Conservation (phyloP, 176 grass and related monocot genomes). For the Oryza glaberrima region DNA sequence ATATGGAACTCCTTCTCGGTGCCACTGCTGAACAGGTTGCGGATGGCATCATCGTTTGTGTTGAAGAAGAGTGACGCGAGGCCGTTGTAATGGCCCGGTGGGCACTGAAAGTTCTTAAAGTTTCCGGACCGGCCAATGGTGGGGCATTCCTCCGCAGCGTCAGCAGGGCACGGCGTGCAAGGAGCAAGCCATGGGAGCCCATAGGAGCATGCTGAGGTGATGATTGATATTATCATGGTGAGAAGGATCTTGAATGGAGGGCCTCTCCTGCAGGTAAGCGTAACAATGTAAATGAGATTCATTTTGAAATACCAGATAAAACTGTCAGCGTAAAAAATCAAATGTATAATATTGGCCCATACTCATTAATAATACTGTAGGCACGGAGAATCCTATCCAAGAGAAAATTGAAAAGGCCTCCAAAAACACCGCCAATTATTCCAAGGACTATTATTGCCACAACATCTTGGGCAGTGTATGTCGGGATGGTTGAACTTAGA, state of each 20-base stretch:
- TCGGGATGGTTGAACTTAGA: constrained; percentile 59
- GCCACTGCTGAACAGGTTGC: constrained; percentile 83
- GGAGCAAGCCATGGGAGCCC: constrained; percentile 84
- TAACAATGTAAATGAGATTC: constrained; percentile 35
- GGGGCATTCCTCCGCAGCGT: constrained; percentile 65
- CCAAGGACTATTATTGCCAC: constrained; percentile 79
- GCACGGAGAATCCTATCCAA: constrained; percentile 71
- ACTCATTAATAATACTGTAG: constrained; percentile 97
- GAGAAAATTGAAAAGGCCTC: constrained; percentile 84
- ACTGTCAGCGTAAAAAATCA: background rate
- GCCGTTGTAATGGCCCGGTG: constrained; percentile 81
- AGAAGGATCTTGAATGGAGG: constrained; percentile 89
- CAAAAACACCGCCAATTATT: constrained; percentile 79
- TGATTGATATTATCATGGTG: constrained; percentile 70
- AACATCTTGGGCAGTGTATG: constrained; percentile 67
- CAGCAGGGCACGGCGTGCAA: constrained; percentile 67
- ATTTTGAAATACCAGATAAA: constrained; percentile 14
- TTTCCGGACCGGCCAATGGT: constrained; percentile 86
- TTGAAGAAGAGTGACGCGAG: constrained; percentile 95
- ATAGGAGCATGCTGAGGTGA: constrained; percentile 84
- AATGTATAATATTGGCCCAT: constrained; percentile 29
- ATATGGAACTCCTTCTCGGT: constrained; percentile 76
- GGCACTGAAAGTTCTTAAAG: constrained; percentile 90
- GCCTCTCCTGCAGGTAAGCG: constrained; percentile 67
- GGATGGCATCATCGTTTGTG: constrained; percentile 95